phyloP scores from a whole-genome alignment of 2,329 filamentous ascomycete species.

The Lachnellula subtilissima region DNA sequence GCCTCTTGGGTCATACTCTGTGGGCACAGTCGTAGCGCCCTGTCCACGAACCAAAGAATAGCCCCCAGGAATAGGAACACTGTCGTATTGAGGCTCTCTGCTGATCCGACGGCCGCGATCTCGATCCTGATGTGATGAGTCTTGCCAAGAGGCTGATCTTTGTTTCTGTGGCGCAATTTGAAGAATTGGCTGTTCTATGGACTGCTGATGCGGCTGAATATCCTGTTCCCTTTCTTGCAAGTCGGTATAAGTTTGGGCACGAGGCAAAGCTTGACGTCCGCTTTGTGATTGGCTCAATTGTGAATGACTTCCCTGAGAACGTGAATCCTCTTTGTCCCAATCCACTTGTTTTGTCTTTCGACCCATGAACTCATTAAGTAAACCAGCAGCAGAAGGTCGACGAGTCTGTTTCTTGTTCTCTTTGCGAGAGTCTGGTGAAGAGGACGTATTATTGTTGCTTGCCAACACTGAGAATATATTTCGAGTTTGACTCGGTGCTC shows the following conservation, averaged over 20 bases:
- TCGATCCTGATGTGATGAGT: slow-evolving; percentile 7
- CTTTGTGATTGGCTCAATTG: slow-evolving; percentile 6
- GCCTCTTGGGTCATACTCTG: slow-evolving; percentile 25
- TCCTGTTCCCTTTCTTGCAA: slow-evolving; percentile 13
- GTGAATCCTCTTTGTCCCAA: slow-evolving; percentile 18
- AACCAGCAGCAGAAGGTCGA: slow-evolving; percentile 21
- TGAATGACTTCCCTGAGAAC: slow-evolving; percentile 8
- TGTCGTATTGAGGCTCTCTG: slow-evolving; percentile 27
- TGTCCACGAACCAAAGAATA: slow-evolving; percentile 29
- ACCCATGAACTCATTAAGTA: slow-evolving; percentile 26
- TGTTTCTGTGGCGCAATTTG: neutral
- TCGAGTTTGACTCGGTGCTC: slow-evolving; percentile 9
- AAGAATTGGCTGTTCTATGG: slow-evolving; percentile 1
- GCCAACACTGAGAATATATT: slow-evolving; percentile 11
- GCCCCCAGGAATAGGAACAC: slow-evolving; percentile 30
- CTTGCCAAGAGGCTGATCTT: neutral
- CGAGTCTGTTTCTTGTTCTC: slow-evolving; percentile 17
- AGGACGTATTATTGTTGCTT: neutral
- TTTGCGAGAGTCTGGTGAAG: slow-evolving; percentile 2
- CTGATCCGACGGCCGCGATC: slow-evolving; percentile 17
- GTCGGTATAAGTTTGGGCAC: slow-evolving; percentile 24
- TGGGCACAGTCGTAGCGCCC: slow-evolving; percentile 21
- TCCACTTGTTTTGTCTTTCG: slow-evolving; percentile 18
- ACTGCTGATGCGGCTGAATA: slow-evolving; percentile 3
- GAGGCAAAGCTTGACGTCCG: slow-evolving; percentile 10